Percentiles rank a stretch among this genome's conserved stretches.
These are phyloP conservation scores for Dendrobium huoshanense DNA, from an alignment of 106 monocot genomes.

Conservation along the genomic window DNA sequence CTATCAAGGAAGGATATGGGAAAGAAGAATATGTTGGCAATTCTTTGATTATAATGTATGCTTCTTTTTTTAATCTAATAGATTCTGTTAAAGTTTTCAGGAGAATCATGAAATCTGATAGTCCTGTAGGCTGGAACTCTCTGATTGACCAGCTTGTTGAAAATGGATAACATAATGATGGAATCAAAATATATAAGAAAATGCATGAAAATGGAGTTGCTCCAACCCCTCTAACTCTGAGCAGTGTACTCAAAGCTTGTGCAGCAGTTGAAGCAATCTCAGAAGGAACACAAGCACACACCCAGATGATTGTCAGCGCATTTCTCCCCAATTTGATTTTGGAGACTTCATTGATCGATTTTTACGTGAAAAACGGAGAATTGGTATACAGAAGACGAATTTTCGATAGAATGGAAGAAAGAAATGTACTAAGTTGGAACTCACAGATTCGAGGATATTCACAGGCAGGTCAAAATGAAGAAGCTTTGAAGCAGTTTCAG, in stretches of 20 bases:
- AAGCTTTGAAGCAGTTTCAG: slow-evolving; percentile 11
- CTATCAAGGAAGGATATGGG: slow-evolving; percentile 16
- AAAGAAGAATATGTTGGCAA: slow-evolving; percentile 28
- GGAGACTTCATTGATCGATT: slow-evolving; percentile 20
- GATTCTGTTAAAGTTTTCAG: slow-evolving; percentile 15
- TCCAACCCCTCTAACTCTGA: slow-evolving; percentile 24
- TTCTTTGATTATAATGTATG: slow-evolving; percentile 34
- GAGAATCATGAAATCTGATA: neutral
- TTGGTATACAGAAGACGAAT: slow-evolving; percentile 6
- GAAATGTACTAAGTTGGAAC: slow-evolving; percentile 24
- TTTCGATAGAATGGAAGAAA: slow-evolving; percentile 15
- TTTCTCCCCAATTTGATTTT: slow-evolving; percentile 16
- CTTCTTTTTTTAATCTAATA: slow-evolving; percentile 8
- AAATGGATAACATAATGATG: slow-evolving; percentile 8
- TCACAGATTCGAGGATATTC: slow-evolving; percentile 25
- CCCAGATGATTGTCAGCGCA: slow-evolving; percentile 1
- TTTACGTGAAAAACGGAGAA: slow-evolving; percentile 11
- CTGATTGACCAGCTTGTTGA: slow-evolving; percentile 23
- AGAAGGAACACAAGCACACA: slow-evolving; percentile 11
- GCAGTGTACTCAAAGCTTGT: slow-evolving; percentile 24
- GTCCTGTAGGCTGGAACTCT: slow-evolving; percentile 17
- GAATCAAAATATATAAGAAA: slow-evolving; percentile 6
- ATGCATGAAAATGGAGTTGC: slow-evolving; percentile 10
- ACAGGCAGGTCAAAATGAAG: slow-evolving; percentile 10
- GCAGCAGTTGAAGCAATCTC: slow-evolving; percentile 3